Base-by-base conservation (phyloP, 1,139 yeast species). In the Entelexis paramagnoliae region DNA sequence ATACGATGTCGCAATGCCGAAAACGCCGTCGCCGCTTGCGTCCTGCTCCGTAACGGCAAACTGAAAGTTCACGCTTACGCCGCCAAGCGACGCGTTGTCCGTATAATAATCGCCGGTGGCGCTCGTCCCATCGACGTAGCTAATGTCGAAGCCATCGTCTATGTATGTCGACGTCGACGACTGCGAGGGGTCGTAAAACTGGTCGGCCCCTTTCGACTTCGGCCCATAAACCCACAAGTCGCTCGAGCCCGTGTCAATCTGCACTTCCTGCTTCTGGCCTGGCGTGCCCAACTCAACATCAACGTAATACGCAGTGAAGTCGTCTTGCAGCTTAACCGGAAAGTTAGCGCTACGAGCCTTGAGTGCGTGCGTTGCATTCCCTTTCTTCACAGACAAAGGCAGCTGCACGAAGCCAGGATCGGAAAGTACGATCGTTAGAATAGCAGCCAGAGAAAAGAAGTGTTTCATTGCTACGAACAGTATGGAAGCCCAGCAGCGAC, bases 181-280 rank as follows among this genome's bases (percentile, higher is more conserved):
- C 6, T 61, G 51, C 22, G 64, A 55, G 28, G 68, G 66, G 60
- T 76, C 69, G 62, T 75, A 79, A 17, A 16, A 32, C 38, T 32
- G 28, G 3, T 34, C 22, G 3, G 50, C 39, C 7, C 26, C 26
- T 5, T 11, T 10, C n/a, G 46, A 42, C 17, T 36, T 14, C 26
- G 50, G 20, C 30, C 28, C 38, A n/a, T 24, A 50, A 4, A 70
- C 64, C 74, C 74, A 70, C 50, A 70, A 62, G 55, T 70, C 73
- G 19, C 73, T 62, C n/a, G 73, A 69, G 6, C 76, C 76, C 14
- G 77, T 73, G 60, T 73, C 77, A 35, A 73, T 56, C 3, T 20
- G 5, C 22, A 69, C 65, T n/a, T 56, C 54, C 38, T 68, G 59
- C 45, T 60, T 51, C 57, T 70, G 72, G 17, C 60, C 59, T 11